Percentiles rank a stretch among this genome's conserved stretches.
Conservation (phyloP, 2,329 filamentous ascomycete genomes). For the Trichophyton equinum region DNA sequence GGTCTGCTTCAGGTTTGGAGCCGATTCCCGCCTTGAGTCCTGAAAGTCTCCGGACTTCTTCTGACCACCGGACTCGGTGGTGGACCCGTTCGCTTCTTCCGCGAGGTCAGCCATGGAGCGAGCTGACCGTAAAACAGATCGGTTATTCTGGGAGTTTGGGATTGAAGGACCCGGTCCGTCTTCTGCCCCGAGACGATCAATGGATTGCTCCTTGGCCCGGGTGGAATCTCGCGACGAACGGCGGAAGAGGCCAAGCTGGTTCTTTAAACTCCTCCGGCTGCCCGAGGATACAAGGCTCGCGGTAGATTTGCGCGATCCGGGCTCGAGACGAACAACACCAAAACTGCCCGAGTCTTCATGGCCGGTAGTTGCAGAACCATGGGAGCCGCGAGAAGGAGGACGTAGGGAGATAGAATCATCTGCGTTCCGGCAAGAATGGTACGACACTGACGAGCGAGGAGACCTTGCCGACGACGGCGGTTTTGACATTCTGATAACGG, state of each 20-base stretch:
- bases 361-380: constrained; percentile 22
- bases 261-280: constrained; percentile 28
- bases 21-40: constrained; percentile 12
- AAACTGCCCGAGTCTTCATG: constrained; percentile 25
- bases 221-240: constrained; percentile 27
- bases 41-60: not conserved
- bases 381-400: constrained; percentile 28
- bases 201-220: constrained; percentile 23
- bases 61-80: not conserved
- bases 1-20: constrained; percentile 26
- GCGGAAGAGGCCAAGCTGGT: constrained; percentile 23
- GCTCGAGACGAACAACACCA: constrained; percentile 30
- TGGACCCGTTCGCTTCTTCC: constrained; percentile 21
- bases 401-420: constrained; percentile 28
- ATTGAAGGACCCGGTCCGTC: constrained; percentile 23
- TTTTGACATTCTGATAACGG: constrained; percentile 70
- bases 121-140: constrained; percentile 29
- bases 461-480: constrained; percentile 64
- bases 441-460: constrained; percentile 51
- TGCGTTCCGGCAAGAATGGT: constrained; percentile 37
- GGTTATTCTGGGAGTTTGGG: constrained; percentile 23
- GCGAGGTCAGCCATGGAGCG: constrained; percentile 33
- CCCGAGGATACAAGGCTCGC: constrained; percentile 30
- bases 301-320: constrained; percentile 27
- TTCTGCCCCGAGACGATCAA: constrained; percentile 21